Evolutionary conservation across 2,329 filamentous ascomycete species (phyloP), one percentile per base, ranked within the genome.

Genomic region (Botrytis medusae): DNA sequence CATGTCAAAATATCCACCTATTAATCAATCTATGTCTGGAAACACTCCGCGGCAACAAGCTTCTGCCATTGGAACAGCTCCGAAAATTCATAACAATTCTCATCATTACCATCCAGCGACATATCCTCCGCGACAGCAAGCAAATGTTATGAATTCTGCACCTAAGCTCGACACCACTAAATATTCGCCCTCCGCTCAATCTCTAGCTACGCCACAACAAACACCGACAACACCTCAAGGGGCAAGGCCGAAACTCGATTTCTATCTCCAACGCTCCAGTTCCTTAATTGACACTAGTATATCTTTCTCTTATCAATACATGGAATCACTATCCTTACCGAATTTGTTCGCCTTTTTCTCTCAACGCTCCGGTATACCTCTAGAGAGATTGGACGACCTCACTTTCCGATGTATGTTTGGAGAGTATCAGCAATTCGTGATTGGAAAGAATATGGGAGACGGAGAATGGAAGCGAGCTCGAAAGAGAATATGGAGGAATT

Each of bases 331-430:
- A n/a, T 69, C 71, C 2, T 57, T 57, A 12, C 51, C 54, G 1
- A 44, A 54, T 20, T 40, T 72, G 10, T 72, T 72, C 63, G 59
- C 51, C 4, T 69, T 69, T 14, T 72, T 72, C 48, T 51, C 71
- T 18, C 48, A 60, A 42, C 51, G 40, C 51, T 72, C 63, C 18
- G 29, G 51, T 25, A n/a, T 69, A 32, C 25, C 71, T 10, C 18
- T 69, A 12, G 37, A 60, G 22, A 57, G 20, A 59, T 61, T 72
- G 22, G 34, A 61, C 12, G 40, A 57, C 25, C 37, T 72, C 51
- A 69, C 64, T 14, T 72, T 72, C 40, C 48, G 71, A 29, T 69
- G 62, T 22, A 72, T 72, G 71, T 72, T 72, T 69, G 71, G 71
- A 29, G 63, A 72, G 25, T 69, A 72, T 51, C 64, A 69, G 42